Evolutionary conservation across 2,329 filamentous ascomycete species (phyloP).

Genomic region (Fusarium lyarnte): DNA sequence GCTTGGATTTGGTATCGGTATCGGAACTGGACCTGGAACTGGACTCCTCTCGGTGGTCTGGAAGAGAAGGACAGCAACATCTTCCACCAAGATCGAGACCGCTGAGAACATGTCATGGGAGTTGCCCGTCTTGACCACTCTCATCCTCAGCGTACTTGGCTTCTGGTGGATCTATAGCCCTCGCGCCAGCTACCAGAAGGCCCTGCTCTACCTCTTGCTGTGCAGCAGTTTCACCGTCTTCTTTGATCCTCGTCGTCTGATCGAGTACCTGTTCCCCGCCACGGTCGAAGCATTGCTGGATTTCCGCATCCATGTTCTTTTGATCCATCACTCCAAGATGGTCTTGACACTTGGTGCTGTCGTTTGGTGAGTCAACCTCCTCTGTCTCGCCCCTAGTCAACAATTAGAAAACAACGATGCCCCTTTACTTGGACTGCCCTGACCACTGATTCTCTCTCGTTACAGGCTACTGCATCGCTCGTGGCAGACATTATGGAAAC

Average conservation of each 20-base stretch:
- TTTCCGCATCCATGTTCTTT: constrained; percentile 57
- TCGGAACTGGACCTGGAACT: constrained; percentile 11
- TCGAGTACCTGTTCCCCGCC: constrained; percentile 44
- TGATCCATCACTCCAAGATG: constrained; percentile 64
- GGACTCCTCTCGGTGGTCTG: constrained; percentile 29
- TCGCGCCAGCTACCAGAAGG: constrained; percentile 46
- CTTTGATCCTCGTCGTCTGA: constrained; percentile 46
- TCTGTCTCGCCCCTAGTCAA: background rate
- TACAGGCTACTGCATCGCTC: constrained; percentile 83
- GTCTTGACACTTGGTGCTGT: constrained; percentile 63
- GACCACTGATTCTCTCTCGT: constrained; percentile 8
- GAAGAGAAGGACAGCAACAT: constrained; percentile 32
- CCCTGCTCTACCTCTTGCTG: constrained; percentile 46
- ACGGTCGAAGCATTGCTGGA: constrained; percentile 49
- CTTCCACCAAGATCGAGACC: constrained; percentile 36
- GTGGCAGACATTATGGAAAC: constrained; percentile 88
- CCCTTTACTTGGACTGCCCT: constrained; percentile 9
- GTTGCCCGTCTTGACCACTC: constrained; percentile 52
- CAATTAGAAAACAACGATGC: background rate
- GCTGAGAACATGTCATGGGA: constrained; percentile 58
- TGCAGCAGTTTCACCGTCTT: constrained; percentile 48
- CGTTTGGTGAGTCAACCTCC: constrained; percentile 57
- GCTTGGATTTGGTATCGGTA: constrained; percentile 16
- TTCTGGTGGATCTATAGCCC: constrained; percentile 51
- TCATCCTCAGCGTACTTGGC: constrained; percentile 52